These are phyloP conservation scores for Paramecium sonneborni DNA, from an alignment of 73 alveolate species.

Conservation along the genomic window DNA sequence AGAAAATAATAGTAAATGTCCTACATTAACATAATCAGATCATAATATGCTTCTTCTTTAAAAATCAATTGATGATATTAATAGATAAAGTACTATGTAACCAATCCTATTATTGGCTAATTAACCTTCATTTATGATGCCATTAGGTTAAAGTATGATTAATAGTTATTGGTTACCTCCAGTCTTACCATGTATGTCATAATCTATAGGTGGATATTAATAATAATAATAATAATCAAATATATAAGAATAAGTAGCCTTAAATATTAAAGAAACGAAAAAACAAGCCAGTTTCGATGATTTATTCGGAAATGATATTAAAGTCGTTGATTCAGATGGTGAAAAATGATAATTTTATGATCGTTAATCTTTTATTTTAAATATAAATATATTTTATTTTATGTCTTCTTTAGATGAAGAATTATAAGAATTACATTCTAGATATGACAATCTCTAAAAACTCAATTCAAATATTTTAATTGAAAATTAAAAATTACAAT, in stretches of 20 bases:
- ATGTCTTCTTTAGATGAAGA: background rate
- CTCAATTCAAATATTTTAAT: background rate
- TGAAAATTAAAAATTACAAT: background rate
- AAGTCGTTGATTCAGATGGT: slow-evolving; percentile 47
- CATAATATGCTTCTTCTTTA: background rate
- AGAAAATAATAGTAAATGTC: slow-evolving; percentile 26
- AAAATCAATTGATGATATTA: background rate
- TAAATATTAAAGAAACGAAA: background rate
- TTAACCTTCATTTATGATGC: slow-evolving; percentile 11
- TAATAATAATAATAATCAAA: background rate
- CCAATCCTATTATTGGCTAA: background rate
- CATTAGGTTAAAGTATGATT: slow-evolving; percentile 1
- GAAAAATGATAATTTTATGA: slow-evolving; percentile 38
- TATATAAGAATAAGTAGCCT: background rate
- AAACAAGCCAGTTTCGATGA: background rate
- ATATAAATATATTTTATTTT: background rate
- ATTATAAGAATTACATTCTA: background rate
- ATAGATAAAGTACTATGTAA: background rate
- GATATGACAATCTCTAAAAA: background rate
- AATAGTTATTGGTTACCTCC: slow-evolving; percentile 55
- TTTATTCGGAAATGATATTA: slow-evolving; percentile 46
- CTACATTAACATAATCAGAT: slow-evolving; percentile 1
- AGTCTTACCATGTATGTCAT: slow-evolving; percentile 14
- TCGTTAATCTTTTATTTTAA: slow-evolving; percentile 6
- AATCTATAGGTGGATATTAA: slow-evolving; percentile 13